Percentiles rank a stretch among this genome's conserved stretches.
These are phyloP conservation scores for Prunus armeniaca DNA, from an alignment of 306 rosid genomes.

Conservation along the genomic window DNA sequence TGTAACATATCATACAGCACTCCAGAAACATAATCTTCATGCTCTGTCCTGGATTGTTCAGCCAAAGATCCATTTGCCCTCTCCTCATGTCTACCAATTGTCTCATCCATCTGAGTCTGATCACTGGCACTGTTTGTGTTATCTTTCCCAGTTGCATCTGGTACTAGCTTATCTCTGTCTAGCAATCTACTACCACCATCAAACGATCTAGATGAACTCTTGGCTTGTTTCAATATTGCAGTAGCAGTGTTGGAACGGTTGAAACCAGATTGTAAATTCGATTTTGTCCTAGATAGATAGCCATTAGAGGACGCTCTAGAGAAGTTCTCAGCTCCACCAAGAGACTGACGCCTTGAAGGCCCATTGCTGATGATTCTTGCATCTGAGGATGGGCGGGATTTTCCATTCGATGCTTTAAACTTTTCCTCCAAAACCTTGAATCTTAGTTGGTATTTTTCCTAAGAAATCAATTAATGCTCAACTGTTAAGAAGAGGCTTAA, in stretches of 20 bases:
- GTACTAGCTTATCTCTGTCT: slow-evolving; percentile 46
- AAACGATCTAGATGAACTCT: slow-evolving; percentile 58
- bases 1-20: slow-evolving; percentile 73
- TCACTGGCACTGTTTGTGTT: slow-evolving; percentile 28
- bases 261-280: slow-evolving; percentile 45
- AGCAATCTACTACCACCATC: slow-evolving; percentile 67
- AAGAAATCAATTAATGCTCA: slow-evolving; percentile 19
- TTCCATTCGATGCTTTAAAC: slow-evolving; percentile 53
- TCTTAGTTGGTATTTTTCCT: slow-evolving; percentile 77
- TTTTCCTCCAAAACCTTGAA: slow-evolving; percentile 81
- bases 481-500: not conserved
- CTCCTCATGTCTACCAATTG: slow-evolving; percentile 26
- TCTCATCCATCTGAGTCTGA: slow-evolving; percentile 24
- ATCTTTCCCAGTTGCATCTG: slow-evolving; percentile 32
- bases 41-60: slow-evolving; percentile 40
- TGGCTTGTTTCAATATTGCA: slow-evolving; percentile 53
- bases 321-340: slow-evolving; percentile 72
- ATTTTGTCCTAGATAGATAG: slow-evolving; percentile 45
- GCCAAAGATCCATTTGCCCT: slow-evolving; percentile 35
- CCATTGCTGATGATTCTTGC: slow-evolving; percentile 56
- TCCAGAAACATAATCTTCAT: slow-evolving; percentile 72
- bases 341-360: slow-evolving; percentile 76
- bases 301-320: slow-evolving; percentile 59
- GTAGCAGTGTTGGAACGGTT: slow-evolving; percentile 54
- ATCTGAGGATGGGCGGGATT: slow-evolving; percentile 41